A percentile compares a stretch with the other conserved stretches of the same genome.
These are phyloP conservation scores for Thalassiosira livingstoniorum DNA, from an alignment of 352 stramenopile genomes.

Conservation along the genomic window DNA sequence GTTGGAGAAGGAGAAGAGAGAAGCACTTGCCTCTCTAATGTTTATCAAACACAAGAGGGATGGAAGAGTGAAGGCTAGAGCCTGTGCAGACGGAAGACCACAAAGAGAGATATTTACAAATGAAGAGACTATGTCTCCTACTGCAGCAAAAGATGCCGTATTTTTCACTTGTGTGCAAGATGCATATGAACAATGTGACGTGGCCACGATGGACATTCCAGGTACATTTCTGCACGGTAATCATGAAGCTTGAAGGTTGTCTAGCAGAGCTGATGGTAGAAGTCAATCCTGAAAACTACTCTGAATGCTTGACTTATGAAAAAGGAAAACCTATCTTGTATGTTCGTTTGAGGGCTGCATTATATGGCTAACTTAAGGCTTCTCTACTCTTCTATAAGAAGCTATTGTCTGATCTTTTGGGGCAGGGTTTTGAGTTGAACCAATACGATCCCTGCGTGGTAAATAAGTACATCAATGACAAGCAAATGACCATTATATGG, in stretches of 20 bases:
- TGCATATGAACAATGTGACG: background rate
- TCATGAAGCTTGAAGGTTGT: background rate
- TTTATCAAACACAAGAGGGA: background rate
- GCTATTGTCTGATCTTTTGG: too few species aligned
- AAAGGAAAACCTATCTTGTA: background rate
- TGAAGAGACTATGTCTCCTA: background rate
- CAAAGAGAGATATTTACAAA: background rate
- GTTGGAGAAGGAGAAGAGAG: background rate
- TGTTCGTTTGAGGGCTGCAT: too few species aligned
- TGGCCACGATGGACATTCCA: background rate
- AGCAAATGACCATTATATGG: too few species aligned
- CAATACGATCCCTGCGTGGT: too few species aligned
- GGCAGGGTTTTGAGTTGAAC: too few species aligned
- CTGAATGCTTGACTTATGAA: background rate
- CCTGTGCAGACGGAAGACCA: background rate
- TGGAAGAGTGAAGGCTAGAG: background rate
- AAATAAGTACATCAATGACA: too few species aligned
- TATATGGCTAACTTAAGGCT: background rate
- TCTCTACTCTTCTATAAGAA: slow-evolving; percentile 7
- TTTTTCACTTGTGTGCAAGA: too few species aligned
- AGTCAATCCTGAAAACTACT: background rate
- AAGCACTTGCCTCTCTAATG: background rate
- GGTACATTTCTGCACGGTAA: background rate
- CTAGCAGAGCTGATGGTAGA: background rate
- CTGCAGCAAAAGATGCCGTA: background rate